Conservation (phyloP, 23 red algal species). For the Gracilariopsis chorda region DNA sequence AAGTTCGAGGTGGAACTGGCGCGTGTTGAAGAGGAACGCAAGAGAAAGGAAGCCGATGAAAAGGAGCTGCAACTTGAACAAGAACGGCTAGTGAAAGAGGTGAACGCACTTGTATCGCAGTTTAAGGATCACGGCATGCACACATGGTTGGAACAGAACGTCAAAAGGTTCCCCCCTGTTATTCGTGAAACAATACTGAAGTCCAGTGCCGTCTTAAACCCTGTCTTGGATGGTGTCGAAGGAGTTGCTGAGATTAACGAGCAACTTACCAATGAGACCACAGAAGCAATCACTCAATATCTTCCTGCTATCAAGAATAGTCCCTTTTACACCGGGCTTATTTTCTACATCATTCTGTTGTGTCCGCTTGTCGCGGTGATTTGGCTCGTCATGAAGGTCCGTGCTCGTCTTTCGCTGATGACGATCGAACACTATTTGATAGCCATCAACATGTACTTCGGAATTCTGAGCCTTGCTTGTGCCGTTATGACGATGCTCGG, state of each 20-base stretch:
- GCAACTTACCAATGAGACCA: conserved; percentile 52
- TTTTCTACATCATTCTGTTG: conserved; percentile 71
- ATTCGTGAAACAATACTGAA: conserved; percentile 63
- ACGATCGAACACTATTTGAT: conserved; percentile 69
- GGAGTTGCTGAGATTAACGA: conserved; percentile 60
- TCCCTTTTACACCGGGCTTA: conserved; percentile 69
- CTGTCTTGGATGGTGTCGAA: conserved; percentile 55
- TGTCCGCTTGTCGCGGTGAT: conserved; percentile 31
- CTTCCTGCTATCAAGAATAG: conserved; percentile 52
- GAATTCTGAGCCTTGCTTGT: conserved; percentile 52
- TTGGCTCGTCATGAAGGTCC: conserved; percentile 51
- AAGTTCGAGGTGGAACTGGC: conserved; percentile 11
- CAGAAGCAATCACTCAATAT: conserved; percentile 43
- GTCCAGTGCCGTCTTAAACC: conserved; percentile 33
- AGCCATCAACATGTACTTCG: conserved; percentile 66
- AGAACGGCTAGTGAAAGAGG: conserved; percentile 32
- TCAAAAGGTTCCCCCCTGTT: conserved; percentile 36
- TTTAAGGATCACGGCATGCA: conserved; percentile 63
- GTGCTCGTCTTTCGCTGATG: conserved; percentile 45
- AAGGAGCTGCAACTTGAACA: conserved; percentile 49
- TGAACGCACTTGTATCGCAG: conserved; percentile 29
- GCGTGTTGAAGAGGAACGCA: conserved; percentile 16
- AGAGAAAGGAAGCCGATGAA: conserved; percentile 29
- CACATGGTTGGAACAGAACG: conserved; percentile 51
- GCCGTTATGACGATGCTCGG: conserved; percentile 53